phyloP scores from a whole-genome alignment of 495 filamentous ascomycete species.

The Neurospora cerealis region DNA sequence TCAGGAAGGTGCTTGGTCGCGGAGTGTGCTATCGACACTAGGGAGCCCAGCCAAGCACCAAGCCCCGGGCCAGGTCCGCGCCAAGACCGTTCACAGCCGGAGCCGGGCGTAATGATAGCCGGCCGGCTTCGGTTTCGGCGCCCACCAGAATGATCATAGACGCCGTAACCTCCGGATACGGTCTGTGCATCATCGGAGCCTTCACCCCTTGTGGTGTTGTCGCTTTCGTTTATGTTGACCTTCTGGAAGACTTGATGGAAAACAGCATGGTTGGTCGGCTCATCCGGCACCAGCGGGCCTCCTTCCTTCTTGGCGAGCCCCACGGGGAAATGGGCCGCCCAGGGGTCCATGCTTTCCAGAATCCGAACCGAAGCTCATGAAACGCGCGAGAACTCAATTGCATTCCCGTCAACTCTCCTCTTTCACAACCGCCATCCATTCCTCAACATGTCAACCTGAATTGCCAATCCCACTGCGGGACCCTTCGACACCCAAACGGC shows the following conservation, averaged over 20 bases:
- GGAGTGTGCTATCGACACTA: neutral
- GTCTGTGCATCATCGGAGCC: neutral
- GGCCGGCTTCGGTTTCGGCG: neutral
- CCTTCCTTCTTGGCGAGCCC: neutral
- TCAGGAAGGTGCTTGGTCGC: neutral
- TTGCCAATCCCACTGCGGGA: neutral
- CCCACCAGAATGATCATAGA: neutral
- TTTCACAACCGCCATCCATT: neutral
- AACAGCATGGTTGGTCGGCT: neutral
- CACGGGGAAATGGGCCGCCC: neutral
- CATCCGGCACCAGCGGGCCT: neutral
- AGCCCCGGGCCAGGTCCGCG: neutral
- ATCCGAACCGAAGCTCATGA: neutral
- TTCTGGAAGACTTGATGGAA: neutral
- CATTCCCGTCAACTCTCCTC: neutral
- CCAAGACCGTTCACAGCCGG: neutral
- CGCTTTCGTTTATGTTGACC: neutral
- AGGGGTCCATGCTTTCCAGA: neutral
- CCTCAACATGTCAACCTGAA: neutral
- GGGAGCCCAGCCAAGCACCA: neutral
- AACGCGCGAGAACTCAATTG: neutral
- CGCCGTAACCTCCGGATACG: neutral
- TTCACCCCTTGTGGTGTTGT: neutral
- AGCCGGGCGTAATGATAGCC: neutral
- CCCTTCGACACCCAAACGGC: neutral